A percentile compares a stretch with the other conserved stretches of the same genome.
phyloP scores from a whole-genome alignment of 1,284 basidiomycete genomes.

The Blastosporella zonata region DNA sequence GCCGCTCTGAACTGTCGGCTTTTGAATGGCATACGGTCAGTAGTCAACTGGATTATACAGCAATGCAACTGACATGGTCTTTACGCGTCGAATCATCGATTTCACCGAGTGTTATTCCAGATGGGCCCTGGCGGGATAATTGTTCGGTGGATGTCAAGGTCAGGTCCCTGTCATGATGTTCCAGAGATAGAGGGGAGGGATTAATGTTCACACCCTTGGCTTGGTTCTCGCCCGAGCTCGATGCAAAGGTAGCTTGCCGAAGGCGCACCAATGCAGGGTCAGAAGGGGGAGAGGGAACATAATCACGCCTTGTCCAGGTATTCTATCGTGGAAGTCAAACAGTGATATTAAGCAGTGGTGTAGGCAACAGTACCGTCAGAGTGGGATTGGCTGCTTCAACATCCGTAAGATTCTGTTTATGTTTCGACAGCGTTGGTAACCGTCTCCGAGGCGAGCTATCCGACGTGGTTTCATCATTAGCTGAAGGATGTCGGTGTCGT shows the following conservation, averaged over 20 bases:
- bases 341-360: neutral
- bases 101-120: neutral
- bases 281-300: neutral
- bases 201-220: neutral
- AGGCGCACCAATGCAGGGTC: slow-evolving; percentile 5
- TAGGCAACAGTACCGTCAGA: slow-evolving; percentile 3
- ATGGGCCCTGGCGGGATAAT: neutral
- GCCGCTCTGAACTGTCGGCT: neutral
- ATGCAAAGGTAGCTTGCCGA: slow-evolving; percentile 7
- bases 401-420: slow-evolving; percentile 15
- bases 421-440: slow-evolving; percentile 9
- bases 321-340: slow-evolving; percentile 5
- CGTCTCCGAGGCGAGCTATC: slow-evolving; percentile 24
- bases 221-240: slow-evolving; percentile 13
- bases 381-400: slow-evolving; percentile 7
- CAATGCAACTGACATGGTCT: slow-evolving; percentile 1
- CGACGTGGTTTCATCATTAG: slow-evolving; percentile 25
- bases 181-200: neutral
- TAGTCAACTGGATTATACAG: neutral
- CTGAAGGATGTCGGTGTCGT: slow-evolving; percentile 1
- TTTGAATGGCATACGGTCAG: neutral
- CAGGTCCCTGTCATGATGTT: slow-evolving; percentile 8
- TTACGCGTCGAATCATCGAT: neutral
- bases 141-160: neutral
- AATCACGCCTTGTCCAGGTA: neutral